phyloP scores from a whole-genome alignment of 1,284 basidiomycete genomes.

The Cerioporus squamosus region DNA sequence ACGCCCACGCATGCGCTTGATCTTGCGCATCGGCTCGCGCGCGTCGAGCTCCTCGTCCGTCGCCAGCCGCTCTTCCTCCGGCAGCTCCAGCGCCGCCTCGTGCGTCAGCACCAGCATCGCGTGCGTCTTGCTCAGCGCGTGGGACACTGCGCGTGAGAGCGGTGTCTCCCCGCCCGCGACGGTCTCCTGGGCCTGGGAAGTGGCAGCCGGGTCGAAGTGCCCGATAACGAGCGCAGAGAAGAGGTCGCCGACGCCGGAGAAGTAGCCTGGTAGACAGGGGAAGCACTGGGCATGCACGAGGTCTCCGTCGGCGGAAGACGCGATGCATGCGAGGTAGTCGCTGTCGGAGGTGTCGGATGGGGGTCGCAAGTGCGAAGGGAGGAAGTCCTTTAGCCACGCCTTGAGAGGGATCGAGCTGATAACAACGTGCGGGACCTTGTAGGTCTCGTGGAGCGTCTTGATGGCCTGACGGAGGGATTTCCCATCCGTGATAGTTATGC shows the following conservation, averaged over 20 bases:
- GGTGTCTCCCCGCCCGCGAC: slow-evolving; percentile 39
- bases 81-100: slow-evolving; percentile 55
- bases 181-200: slow-evolving; percentile 31
- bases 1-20: slow-evolving; percentile 76
- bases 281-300: slow-evolving; percentile 73
- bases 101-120: slow-evolving; percentile 81
- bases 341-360: slow-evolving; percentile 31
- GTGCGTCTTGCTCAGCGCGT: slow-evolving; percentile 85
- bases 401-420: slow-evolving; percentile 87
- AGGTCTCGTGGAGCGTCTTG: slow-evolving; percentile 71
- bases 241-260: slow-evolving; percentile 95
- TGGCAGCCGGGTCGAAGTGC: slow-evolving; percentile 60
- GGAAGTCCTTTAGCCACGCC: slow-evolving; percentile 52
- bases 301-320: slow-evolving; percentile 50
- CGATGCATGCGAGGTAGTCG: slow-evolving; percentile 77
- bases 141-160: slow-evolving; percentile 64
- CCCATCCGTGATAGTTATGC: slow-evolving; percentile 67
- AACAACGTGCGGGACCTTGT: slow-evolving; percentile 85
- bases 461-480: slow-evolving; percentile 74
- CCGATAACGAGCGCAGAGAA: slow-evolving; percentile 94
- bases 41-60: slow-evolving; percentile 80
- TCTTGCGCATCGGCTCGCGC: slow-evolving; percentile 65
- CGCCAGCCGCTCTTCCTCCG: slow-evolving; percentile 55
- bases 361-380: slow-evolving; percentile 52
- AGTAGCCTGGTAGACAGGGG: slow-evolving; percentile 88